Conservation (phyloP, 2,329 filamentous ascomycete species). For the Colletotrichum australisinense region DNA sequence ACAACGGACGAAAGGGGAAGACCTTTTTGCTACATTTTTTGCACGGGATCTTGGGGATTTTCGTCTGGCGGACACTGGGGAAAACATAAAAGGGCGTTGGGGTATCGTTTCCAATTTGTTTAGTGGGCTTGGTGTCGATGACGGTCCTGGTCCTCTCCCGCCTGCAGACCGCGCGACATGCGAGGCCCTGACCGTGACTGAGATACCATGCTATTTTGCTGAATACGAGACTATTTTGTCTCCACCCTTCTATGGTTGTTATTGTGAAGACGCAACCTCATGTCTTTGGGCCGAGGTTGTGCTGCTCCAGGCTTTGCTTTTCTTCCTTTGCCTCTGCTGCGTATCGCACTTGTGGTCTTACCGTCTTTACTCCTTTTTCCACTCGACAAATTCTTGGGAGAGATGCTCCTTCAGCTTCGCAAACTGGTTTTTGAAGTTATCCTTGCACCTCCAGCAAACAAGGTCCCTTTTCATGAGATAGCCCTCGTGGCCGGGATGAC, state of each 20-base stretch:
- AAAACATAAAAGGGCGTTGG: background rate
- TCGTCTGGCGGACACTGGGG: background rate
- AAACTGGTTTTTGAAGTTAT: conserved; percentile 80
- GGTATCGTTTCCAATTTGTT: conserved; percentile 16
- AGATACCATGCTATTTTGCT: conserved; percentile 21
- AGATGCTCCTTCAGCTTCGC: conserved; percentile 80
- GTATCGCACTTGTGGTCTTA: background rate
- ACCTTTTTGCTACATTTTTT: conserved; percentile 15
- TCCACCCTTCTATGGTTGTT: background rate
- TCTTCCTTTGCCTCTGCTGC: background rate
- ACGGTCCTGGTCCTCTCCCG: background rate
- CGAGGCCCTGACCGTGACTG: background rate
- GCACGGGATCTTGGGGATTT: conserved; percentile 1
- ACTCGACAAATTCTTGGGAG: conserved; percentile 77
- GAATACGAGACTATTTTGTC: conserved; percentile 19
- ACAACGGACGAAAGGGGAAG: conserved; percentile 1
- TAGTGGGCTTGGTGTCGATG: conserved; percentile 12
- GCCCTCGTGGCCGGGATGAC: conserved; percentile 63
- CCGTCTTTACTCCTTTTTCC: conserved; percentile 71
- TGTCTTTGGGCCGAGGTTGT: conserved; percentile 7
- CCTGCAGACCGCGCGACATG: background rate
- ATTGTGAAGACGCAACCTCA: background rate
- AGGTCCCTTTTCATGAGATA: conserved; percentile 73
- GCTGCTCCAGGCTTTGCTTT: conserved; percentile 1
- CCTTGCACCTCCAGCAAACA: conserved; percentile 86